These are phyloP conservation scores for Acanthamoeba sp. DNA, from an alignment of 208 protist genomes.

Conservation along the genomic window DNA sequence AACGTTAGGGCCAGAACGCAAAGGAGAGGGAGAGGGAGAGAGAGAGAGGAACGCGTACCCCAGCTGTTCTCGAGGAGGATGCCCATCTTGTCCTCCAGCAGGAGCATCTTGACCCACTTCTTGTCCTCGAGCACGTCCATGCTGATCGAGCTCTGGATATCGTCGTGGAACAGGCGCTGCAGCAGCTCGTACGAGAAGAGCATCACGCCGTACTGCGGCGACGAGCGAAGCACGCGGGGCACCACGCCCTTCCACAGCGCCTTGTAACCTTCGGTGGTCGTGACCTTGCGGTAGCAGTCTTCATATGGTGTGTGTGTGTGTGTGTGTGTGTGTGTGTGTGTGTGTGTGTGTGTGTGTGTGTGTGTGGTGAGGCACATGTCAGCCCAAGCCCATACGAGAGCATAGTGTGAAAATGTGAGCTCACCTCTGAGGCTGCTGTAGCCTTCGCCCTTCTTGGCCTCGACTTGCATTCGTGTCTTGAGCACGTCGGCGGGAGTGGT, in stretches of 20 bases:
- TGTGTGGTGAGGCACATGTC: conserved; percentile 76
- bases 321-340: too few relatives aligned
- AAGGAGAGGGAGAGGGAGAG: neutral
- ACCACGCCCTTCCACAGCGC: conserved; percentile 87
- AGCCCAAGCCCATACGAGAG: too few relatives aligned
- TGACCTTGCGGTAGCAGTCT: conserved; percentile 83
- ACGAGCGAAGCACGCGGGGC: conserved; percentile 83
- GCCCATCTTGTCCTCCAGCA: conserved; percentile 15
- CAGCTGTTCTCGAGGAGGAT: conserved; percentile 26
- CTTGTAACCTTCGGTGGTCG: conserved; percentile 79
- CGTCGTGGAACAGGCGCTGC: conserved; percentile 75
- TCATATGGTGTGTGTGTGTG: too few relatives aligned
- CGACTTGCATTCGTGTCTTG: conserved; percentile 89
- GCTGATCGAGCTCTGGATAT: conserved; percentile 29
- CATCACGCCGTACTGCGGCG: conserved; percentile 89
- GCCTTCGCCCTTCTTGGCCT: conserved; percentile 84
- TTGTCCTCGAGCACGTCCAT: conserved; percentile 21
- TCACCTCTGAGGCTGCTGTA: conserved; percentile 68
- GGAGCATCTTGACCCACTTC: conserved; percentile 46
- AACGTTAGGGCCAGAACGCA: neutral
- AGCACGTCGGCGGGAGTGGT: conserved; percentile 88
- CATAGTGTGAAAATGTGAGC: too few relatives aligned
- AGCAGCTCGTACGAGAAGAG: conserved; percentile 86
- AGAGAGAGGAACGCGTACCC: neutral
- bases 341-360: too few relatives aligned